Evolutionary conservation across 2,329 filamentous ascomycete genomes (phyloP), one percentile per base, ranked within the genome.

Genomic region (Alternaria arbusti): DNA sequence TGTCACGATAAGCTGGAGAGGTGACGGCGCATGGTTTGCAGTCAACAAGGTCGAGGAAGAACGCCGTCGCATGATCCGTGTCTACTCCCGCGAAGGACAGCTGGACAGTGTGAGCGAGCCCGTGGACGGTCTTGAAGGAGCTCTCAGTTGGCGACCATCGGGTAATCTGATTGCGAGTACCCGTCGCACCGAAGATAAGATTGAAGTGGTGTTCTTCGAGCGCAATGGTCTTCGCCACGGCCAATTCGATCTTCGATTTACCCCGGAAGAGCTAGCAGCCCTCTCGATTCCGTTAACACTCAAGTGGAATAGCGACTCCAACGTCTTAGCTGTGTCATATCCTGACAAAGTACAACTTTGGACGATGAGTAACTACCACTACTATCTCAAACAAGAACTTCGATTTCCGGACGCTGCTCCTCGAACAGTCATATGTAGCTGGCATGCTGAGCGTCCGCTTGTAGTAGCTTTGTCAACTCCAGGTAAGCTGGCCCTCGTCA

Each of bases 291-390:
- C 86, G 54, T 89, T 97, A 58, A 82, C 83, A 26, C 83, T 99
- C 13, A 86, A 87, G 51, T 99, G 96, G 96, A 99, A 97, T 75
- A 86, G 89, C 5, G 95, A 99, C 77, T 99, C 96, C 0, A 95
- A 90, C 2, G 93, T 97, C 1, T 85, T 99, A 49, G 94, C 95
- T 6, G 90, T 97, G n/a, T 85, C 88, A 1, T 88, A 94, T 70
- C 83, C 84, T 30, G 88, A 94, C 67, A 86, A 88, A 59, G 83
- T 96, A n/a, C 96, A 99, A 76, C 83, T 99, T 1, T 99, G 96
- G 96, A 97, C 94, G 1, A 97, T 91, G 86, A 92, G 93, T 20
- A 99, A 99, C 78, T 99, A 99, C 71, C 93, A 98, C 77, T 99
- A 96, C 88, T 98, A 98, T 78, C 85, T 99, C 15, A 99, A 99